A percentile compares a stretch with the other conserved stretches of the same genome.
Conservation (phyloP, 2,329 filamentous ascomycete species). For the Elsinoe fawcettii region DNA sequence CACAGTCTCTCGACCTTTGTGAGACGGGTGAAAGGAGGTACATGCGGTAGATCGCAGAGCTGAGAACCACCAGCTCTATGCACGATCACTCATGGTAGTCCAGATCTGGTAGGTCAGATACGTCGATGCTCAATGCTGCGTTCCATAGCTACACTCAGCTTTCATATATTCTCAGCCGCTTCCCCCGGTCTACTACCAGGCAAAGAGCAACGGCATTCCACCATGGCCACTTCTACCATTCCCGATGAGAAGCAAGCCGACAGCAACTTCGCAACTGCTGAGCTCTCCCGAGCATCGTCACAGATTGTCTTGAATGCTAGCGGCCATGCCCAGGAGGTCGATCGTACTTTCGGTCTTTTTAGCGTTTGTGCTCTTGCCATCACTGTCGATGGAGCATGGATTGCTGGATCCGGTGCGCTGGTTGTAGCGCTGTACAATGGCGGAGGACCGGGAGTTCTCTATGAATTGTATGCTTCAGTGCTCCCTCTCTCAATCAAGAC, state of each 20-base stretch:
- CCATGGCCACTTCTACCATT: neutral
- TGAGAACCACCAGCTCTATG: neutral
- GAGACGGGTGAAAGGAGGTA: neutral
- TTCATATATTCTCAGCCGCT: neutral
- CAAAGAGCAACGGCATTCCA: too few species aligned
- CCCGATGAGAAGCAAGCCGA: neutral
- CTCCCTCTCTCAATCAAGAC: neutral
- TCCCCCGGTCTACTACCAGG: too few species aligned
- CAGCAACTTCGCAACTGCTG: neutral
- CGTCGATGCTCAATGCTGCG: neutral
- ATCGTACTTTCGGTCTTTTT: constrained; percentile 36
- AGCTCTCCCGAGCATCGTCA: neutral
- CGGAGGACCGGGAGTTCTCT: constrained; percentile 54
- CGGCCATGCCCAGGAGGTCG: constrained; percentile 36
- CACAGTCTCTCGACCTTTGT: neutral
- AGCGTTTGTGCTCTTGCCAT: constrained; percentile 38
- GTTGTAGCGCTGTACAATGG: constrained; percentile 51
- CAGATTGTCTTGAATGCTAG: constrained; percentile 31
- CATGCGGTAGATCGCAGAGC: neutral
- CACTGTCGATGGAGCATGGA: constrained; percentile 40
- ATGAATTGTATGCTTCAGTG: constrained; percentile 43
- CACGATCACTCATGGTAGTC: neutral
- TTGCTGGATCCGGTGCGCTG: constrained; percentile 36
- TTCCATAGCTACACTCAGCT: neutral
- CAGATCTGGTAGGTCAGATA: neutral